A percentile compares a stretch with the other conserved stretches of the same genome.
These are phyloP conservation scores for Xanthoconium purpureum DNA, from an alignment of 768 basidiomycete genomes.

Conservation along the genomic window DNA sequence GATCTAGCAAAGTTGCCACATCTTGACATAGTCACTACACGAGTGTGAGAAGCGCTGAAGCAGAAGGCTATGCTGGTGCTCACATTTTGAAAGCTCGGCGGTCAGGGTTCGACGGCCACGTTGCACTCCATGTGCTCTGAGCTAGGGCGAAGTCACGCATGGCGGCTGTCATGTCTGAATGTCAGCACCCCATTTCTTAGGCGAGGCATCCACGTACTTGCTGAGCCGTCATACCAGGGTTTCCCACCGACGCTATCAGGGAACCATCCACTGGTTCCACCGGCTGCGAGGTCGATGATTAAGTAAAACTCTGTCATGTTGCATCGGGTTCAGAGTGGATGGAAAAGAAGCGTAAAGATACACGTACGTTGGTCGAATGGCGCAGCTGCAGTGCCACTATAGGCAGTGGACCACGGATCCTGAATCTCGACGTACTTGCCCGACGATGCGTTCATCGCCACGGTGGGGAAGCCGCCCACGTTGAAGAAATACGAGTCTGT, in stretches of 20 bases:
- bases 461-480: conserved; percentile 48
- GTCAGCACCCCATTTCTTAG: conserved; percentile 19
- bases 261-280: conserved; percentile 66
- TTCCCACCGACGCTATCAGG: conserved; percentile 50
- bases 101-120: conserved; percentile 65
- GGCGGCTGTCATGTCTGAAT: conserved; percentile 36
- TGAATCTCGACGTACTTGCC: conserved; percentile 38
- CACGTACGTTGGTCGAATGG: conserved; percentile 38
- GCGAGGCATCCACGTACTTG: conserved; percentile 36
- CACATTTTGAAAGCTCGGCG: conserved; percentile 71
- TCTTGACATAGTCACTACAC: conserved; percentile 32
- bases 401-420: conserved; percentile 49
- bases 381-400: conserved; percentile 44
- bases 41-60: neutral
- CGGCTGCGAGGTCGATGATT: conserved; percentile 75
- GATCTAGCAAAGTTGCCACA: conserved; percentile 33
- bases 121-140: conserved; percentile 65
- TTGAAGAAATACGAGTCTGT: conserved; percentile 51
- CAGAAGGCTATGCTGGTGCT: neutral
- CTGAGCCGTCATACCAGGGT: conserved; percentile 60
- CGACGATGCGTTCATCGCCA: conserved; percentile 42
- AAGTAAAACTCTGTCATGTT: conserved; percentile 65
- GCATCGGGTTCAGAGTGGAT: neutral
- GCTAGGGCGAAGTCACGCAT: conserved; percentile 67
- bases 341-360: neutral